Evolutionary conservation across 148 eudicot genomes (phyloP), one percentile per base, ranked within the genome.

Genomic region (Amaranthus cruentus): DNA sequence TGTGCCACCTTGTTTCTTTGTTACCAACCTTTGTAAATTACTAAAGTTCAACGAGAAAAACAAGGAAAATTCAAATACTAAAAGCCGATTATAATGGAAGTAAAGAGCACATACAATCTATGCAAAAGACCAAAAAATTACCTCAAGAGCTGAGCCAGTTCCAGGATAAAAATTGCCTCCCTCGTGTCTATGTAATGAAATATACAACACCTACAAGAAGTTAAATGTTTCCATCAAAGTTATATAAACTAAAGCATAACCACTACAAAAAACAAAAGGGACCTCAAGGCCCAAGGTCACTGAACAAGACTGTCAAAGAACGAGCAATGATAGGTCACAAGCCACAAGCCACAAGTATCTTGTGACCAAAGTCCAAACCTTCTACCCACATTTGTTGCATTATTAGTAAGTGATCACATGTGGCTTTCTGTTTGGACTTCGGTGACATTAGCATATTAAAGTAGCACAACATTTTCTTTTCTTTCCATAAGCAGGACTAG

Each of bases 151-250:
- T 61, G 97, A 90, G 64, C 99, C 99, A 71, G 99, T 90, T 78
- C 97, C 94, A 68, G 99, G 99, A 82, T 95, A 95, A 79, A 95
- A 95, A 47, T 82, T 84, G 61, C 99, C 99, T 75, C 90, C 90
- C 85, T 95, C 98, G 68, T 95, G 96, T 84, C 99, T 90, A 81
- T 95, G 99, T 82, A 95, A 82, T 53, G 99, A 95, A 78, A 95
- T 79, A 83, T 95, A 95, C 87, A 95, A 68, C 53, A 95, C 99
- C 99, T 95, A 75, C 65, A 82, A 14, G 67, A 18, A 18, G 38
- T 53, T 64, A 46, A 11, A 63, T 70, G 11, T 52, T 44, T 68
- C 11, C 69, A 47, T 18, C 21, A 42, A 43, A 10, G 11, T 13
- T 44, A 60, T 11, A 76, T 69, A 12, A 69, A 68, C 7, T 47